phyloP scores from a whole-genome alignment of 192 early-diverging fungal species.

The Pecoramyces ruminantium region DNA sequence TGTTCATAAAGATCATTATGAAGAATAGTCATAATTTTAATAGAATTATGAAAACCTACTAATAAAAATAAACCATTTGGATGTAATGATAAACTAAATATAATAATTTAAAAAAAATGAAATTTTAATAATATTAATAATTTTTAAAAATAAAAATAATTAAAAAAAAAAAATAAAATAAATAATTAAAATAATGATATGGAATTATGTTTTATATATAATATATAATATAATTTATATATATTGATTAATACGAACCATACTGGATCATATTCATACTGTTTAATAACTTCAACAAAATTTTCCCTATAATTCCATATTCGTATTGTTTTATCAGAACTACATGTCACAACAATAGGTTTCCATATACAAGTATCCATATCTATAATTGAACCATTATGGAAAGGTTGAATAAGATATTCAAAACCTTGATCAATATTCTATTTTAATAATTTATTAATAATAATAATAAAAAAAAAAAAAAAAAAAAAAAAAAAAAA shows the following conservation, averaged over 20 bases:
- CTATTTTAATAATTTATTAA: not conserved
- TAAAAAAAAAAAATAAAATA: no score
- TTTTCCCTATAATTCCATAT: slow-evolving; percentile 51
- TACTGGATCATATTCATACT: slow-evolving; percentile 23
- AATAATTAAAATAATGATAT: no score
- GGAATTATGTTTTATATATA: no score
- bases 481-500: no score
- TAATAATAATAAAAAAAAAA: no score
- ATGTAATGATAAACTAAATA: slow-evolving; percentile 26
- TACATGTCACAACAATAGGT: slow-evolving; percentile 36
- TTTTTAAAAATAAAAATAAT: no score
- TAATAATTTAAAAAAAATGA: no score
- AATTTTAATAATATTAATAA: no score
- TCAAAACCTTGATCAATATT: slow-evolving; percentile 5
- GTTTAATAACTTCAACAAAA: slow-evolving; percentile 25
- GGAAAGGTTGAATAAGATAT: slow-evolving; percentile 23
- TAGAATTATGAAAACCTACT: slow-evolving; percentile 25
- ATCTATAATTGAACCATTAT: slow-evolving; percentile 21
- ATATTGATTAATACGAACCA: slow-evolving; percentile 14
- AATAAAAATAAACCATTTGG: slow-evolving; percentile 35
- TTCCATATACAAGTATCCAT: slow-evolving; percentile 35
- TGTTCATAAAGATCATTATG: slow-evolving; percentile 35
- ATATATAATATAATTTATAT: no score
- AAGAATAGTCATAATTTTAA: slow-evolving; percentile 35
- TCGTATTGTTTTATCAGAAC: slow-evolving; percentile 26